phyloP scores from a whole-genome alignment of 768 basidiomycete genomes.

The Lactifluus pinguis region DNA sequence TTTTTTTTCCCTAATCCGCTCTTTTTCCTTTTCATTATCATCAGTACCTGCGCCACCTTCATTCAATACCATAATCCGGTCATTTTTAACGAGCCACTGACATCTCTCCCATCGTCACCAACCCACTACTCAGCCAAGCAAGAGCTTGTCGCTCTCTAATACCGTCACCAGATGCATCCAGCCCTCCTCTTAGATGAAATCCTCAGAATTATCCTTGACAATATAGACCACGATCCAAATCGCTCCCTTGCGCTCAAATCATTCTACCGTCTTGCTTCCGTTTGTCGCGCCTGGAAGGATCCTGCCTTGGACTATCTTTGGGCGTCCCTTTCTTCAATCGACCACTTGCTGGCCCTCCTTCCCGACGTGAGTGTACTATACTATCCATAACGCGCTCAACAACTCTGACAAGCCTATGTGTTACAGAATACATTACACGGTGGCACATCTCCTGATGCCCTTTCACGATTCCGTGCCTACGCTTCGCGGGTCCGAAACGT shows the following conservation, averaged over 20 bases:
- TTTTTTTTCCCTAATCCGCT: background rate
- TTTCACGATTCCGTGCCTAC: constrained; percentile 13
- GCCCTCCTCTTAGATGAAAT: constrained; percentile 20
- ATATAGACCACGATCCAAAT: constrained; percentile 11
- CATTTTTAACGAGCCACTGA: background rate
- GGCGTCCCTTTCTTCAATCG: constrained; percentile 16
- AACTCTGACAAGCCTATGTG: background rate
- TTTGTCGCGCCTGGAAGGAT: constrained; percentile 20
- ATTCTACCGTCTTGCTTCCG: constrained; percentile 17
- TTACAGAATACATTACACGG: background rate
- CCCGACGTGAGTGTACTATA: constrained; percentile 6
- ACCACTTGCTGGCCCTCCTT: constrained; percentile 17
- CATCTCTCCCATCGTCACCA: background rate
- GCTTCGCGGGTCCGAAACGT: constrained; percentile 18
- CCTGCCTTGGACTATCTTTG: constrained; percentile 19
- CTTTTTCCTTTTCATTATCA: background rate
- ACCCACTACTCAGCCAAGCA: background rate
- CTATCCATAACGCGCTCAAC: background rate
- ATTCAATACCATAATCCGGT: background rate
- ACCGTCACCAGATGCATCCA: constrained; percentile 13
- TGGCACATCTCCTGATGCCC: background rate
- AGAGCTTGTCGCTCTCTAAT: background rate
- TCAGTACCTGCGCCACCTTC: background rate
- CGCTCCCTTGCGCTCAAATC: constrained; percentile 3
- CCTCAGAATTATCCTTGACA: constrained; percentile 16